Percentiles rank a stretch among this genome's conserved stretches.
phyloP scores from a whole-genome alignment of 768 basidiomycete genomes.

The Multifurca ochricompacta region DNA sequence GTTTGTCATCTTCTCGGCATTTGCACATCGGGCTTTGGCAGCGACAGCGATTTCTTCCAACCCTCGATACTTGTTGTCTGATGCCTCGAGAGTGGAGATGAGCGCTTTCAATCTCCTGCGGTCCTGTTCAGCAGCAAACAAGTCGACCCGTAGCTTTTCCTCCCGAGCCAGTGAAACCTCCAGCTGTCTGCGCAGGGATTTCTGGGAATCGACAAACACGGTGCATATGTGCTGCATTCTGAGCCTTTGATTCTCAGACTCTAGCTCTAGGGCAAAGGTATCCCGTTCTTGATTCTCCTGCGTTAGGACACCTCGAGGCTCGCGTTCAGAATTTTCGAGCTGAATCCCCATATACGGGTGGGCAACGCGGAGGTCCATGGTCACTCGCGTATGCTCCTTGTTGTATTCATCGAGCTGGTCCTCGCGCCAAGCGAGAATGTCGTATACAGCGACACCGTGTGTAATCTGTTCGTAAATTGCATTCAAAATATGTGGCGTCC shows the following conservation, averaged over 20 bases:
- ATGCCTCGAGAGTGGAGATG: neutral
- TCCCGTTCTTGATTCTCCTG: neutral
- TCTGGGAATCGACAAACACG: neutral
- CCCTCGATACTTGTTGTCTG: neutral
- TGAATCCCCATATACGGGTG: neutral
- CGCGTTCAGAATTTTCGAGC: neutral
- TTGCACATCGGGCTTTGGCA: neutral
- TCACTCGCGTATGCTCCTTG: neutral
- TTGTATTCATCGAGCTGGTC: neutral
- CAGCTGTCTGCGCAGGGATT: neutral
- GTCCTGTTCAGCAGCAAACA: neutral
- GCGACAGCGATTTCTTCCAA: neutral
- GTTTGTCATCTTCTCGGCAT: neutral
- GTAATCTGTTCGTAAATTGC: constrained; percentile 9
- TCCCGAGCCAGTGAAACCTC: neutral
- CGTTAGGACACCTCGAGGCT: neutral
- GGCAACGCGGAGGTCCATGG: neutral
- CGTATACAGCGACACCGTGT: neutral
- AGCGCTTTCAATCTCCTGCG: neutral
- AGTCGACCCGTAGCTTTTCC: neutral
- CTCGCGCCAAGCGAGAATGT: neutral
- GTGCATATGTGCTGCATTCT: neutral
- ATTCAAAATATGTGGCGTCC: neutral
- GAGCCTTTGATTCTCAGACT: neutral
- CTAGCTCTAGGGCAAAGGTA: neutral